phyloP scores from a whole-genome alignment of 129 eudicot genomes.

The Kitagawia praeruptora region DNA sequence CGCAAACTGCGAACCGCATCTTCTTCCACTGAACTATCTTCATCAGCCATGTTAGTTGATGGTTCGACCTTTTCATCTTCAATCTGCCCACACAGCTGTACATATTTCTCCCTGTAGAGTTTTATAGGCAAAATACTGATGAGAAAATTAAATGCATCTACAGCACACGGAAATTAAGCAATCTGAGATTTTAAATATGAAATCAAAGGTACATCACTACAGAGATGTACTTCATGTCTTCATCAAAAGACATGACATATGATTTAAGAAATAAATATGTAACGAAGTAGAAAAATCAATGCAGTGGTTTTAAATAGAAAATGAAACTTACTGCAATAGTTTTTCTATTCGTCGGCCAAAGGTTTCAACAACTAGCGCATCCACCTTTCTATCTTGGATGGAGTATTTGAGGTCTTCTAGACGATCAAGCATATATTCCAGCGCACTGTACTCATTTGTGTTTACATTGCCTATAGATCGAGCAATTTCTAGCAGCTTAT shows the following conservation, averaged over 20 bases:
- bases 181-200: background rate
- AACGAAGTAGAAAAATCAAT: background rate
- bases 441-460: slow-evolving; percentile 61
- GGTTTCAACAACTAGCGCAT: slow-evolving; percentile 96
- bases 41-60: slow-evolving; percentile 35
- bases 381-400: slow-evolving; percentile 91
- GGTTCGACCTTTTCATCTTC: slow-evolving; percentile 69
- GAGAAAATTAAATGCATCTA: slow-evolving; percentile 9
- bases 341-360: slow-evolving; percentile 97
- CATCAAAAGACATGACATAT: background rate
- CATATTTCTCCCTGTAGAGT: slow-evolving; percentile 80
- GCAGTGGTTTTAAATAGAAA: background rate
- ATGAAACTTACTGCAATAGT: slow-evolving; percentile 77
- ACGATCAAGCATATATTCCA: slow-evolving; percentile 67
- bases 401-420: slow-evolving; percentile 83
- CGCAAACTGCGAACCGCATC: slow-evolving; percentile 67
- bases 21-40: slow-evolving; percentile 60
- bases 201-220: background rate
- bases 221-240: background rate
- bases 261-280: background rate
- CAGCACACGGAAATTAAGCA: slow-evolving; percentile 10
- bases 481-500: slow-evolving; percentile 80
- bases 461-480: slow-evolving; percentile 63
- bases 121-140: background rate
- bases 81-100: slow-evolving; percentile 77